Evolutionary conservation across 2,329 filamentous ascomycete species (phyloP).

Genomic region (Epichloe gansuensis): DNA sequence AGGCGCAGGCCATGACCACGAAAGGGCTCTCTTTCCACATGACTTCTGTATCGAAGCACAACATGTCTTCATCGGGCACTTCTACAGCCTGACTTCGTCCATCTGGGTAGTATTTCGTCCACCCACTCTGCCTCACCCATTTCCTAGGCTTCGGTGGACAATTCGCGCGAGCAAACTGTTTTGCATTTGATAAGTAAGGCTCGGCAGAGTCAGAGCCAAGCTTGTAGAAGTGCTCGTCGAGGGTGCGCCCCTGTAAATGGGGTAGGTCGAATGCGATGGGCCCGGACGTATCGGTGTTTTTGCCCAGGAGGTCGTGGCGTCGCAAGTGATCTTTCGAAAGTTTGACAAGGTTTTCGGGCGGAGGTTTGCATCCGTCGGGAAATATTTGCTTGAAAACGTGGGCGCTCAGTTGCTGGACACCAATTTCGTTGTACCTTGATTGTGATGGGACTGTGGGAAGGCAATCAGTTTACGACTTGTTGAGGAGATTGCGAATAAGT

Average conservation of each 20-base stretch:
- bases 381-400: conserved; percentile 80
- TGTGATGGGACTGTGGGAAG: conserved; percentile 31
- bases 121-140: conserved; percentile 74
- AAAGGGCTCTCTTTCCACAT: conserved; percentile 90
- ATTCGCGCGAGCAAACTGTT: conserved; percentile 53
- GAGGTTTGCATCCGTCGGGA: conserved; percentile 37
- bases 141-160: conserved; percentile 47
- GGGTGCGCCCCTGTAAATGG: conserved; percentile 58
- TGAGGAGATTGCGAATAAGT: not conserved
- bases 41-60: conserved; percentile 93
- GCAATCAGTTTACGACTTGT: not conserved
- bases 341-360: conserved; percentile 60
- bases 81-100: conserved; percentile 58
- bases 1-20: conserved; percentile 93
- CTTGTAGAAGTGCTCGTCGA: conserved; percentile 91
- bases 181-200: conserved; percentile 65
- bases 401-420: conserved; percentile 82
- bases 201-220: conserved; percentile 79
- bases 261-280: conserved; percentile 85
- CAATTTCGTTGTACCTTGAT: conserved; percentile 79
- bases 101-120: conserved; percentile 81
- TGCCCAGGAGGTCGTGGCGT: conserved; percentile 78
- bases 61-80: conserved; percentile 64
- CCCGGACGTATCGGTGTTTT: conserved; percentile 63
- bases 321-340: conserved; percentile 71